Conservation (phyloP, 345 rosid species). For the Populus deltoides region DNA sequence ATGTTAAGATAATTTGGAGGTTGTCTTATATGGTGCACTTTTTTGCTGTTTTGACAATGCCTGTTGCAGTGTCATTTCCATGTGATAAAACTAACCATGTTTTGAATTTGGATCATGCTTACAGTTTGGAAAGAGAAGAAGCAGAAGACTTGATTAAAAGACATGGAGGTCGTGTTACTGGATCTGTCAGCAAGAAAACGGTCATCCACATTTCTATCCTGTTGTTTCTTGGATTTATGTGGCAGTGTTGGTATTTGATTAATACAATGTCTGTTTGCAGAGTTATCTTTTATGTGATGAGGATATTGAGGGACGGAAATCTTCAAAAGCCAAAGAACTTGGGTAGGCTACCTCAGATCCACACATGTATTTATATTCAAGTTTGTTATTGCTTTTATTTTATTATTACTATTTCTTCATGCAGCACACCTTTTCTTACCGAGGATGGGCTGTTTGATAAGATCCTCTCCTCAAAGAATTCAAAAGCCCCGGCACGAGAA, state of each 20-base stretch:
- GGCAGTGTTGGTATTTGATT: conserved; percentile 14
- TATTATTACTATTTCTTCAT: conserved; percentile 19
- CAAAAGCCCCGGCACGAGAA: conserved; percentile 39
- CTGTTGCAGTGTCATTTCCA: not conserved
- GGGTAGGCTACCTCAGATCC: conserved; percentile 53
- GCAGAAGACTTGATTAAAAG: conserved; percentile 96
- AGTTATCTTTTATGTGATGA: conserved; percentile 94
- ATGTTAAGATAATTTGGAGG: not conserved
- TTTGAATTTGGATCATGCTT: conserved; percentile 15
- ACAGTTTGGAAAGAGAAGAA: conserved; percentile 97
- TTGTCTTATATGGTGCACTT: not conserved
- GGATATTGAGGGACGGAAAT: conserved; percentile 88
- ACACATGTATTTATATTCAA: conserved; percentile 11
- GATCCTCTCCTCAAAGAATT: conserved; percentile 63
- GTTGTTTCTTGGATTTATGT: conserved; percentile 13
- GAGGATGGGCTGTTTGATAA: conserved; percentile 92
- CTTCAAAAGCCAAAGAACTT: conserved; percentile 85
- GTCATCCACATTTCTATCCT: conserved; percentile 36
- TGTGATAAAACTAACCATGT: not conserved
- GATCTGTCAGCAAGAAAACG: conserved; percentile 98
- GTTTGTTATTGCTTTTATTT: conserved; percentile 5
- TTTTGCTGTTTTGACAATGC: not conserved
- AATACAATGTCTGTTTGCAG: conserved; percentile 45
- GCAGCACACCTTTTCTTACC: conserved; percentile 70
- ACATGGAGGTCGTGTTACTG: conserved; percentile 89